Conservation (phyloP, 208 protist species). For the Trypanosoma rangeli region DNA sequence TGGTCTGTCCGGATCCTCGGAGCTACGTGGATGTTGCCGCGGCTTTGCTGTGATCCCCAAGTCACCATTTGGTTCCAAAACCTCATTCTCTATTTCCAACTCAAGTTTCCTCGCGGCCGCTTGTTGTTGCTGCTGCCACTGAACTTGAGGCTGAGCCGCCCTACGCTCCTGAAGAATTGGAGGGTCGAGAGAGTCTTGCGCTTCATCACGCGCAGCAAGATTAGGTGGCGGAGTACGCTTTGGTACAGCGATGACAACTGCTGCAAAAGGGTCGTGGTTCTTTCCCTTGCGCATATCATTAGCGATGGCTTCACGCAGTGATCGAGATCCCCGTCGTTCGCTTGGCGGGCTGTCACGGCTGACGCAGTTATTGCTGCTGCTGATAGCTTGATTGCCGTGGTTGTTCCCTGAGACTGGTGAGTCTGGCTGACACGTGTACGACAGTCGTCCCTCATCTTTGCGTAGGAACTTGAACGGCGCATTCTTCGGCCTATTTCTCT, state of each 20-base stretch:
- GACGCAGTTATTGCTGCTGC: background rate
- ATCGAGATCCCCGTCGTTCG: constrained; percentile 63
- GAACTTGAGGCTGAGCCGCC: background rate
- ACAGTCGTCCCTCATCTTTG: constrained; percentile 80
- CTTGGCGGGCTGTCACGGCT: constrained; percentile 22
- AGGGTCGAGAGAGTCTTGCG: background rate
- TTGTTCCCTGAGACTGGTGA: constrained; percentile 15
- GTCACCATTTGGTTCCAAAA: background rate
- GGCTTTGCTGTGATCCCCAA: background rate
- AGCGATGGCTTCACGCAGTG: constrained; percentile 82
- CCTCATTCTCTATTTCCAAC: constrained; percentile 37
- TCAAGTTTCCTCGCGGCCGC: constrained; percentile 27
- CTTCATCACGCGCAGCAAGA: constrained; percentile 11
- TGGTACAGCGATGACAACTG: constrained; percentile 83
- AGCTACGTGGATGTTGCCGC: constrained; percentile 4
- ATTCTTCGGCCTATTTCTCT: constrained; percentile 70
- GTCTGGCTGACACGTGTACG: constrained; percentile 41
- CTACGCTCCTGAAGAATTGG: background rate
- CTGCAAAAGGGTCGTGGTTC: constrained; percentile 72
- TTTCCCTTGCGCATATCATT: constrained; percentile 81
- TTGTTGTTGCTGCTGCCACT: constrained; percentile 1
- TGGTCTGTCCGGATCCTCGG: constrained; percentile 12
- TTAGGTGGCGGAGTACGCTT: constrained; percentile 65
- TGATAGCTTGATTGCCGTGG: constrained; percentile 5
- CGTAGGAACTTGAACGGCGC: constrained; percentile 81